Evolutionary conservation across 352 stramenopile species (phyloP).

Genomic region (Phytopythium ostracodes): DNA sequence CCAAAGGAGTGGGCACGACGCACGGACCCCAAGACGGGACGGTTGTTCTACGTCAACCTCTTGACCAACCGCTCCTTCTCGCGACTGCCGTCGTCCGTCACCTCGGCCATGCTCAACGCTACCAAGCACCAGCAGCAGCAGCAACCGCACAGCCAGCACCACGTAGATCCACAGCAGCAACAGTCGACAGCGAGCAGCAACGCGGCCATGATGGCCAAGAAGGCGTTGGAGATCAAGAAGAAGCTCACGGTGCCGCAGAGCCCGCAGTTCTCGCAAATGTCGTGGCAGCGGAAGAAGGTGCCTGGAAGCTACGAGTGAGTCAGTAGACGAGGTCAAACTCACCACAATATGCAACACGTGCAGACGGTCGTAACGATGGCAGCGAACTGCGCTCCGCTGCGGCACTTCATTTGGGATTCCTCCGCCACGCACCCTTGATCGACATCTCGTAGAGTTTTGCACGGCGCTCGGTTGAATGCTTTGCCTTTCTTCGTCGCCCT

Average conservation of each 20-base stretch:
- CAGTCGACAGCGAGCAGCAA: constrained; percentile 3
- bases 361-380: background rate
- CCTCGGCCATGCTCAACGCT: constrained; percentile 59
- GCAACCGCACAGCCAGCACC: constrained; percentile 11
- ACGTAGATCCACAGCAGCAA: constrained; percentile 4
- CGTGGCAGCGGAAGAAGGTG: constrained; percentile 67
- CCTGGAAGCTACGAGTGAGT: constrained; percentile 29
- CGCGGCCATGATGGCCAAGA: constrained; percentile 4
- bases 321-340: background rate
- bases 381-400: too few species aligned
- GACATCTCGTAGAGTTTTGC: background rate
- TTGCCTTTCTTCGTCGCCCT: background rate
- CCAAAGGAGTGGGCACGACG: constrained; percentile 78
- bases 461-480: background rate
- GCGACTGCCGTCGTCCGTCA: constrained; percentile 71
- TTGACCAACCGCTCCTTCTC: constrained; percentile 81
- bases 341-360: background rate
- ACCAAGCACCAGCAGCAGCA: constrained; percentile 16
- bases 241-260: constrained; percentile 65
- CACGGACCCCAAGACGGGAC: constrained; percentile 73
- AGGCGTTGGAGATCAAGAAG: constrained; percentile 22
- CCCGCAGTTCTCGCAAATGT: constrained; percentile 80
- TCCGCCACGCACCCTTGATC: background rate
- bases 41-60: constrained; percentile 82
- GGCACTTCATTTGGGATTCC: background rate